Evolutionary conservation across 1,139 yeast species (phyloP).

Genomic region (Nakaseomyces sp.): DNA sequence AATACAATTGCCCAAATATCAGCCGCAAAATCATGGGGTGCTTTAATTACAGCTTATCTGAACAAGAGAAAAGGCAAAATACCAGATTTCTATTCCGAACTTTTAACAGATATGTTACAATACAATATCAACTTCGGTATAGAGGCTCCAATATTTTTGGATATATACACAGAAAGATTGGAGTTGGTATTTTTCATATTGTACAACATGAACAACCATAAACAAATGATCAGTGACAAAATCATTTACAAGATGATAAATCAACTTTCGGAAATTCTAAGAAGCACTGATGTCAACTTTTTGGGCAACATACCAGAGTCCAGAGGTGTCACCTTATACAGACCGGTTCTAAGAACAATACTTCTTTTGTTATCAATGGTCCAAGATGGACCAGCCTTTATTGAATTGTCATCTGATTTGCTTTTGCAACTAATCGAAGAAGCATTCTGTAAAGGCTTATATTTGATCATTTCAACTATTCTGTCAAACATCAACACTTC

Average conservation of each 20-base stretch:
- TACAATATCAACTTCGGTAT: conserved; percentile 47
- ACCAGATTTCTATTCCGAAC: conserved; percentile 35
- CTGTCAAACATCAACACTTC: conserved; percentile 41
- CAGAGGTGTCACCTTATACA: conserved; percentile 38
- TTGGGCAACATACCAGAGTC: conserved; percentile 35
- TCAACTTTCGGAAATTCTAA: conserved; percentile 32
- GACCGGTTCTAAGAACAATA: conserved; percentile 53
- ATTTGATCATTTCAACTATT: conserved; percentile 45
- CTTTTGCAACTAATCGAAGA: conserved; percentile 49
- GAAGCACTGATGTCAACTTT: conserved; percentile 41
- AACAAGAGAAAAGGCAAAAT: conserved; percentile 32
- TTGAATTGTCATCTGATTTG: conserved; percentile 44
- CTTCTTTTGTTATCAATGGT: conserved; percentile 42
- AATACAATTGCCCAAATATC: conserved; percentile 57
- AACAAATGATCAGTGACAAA: conserved; percentile 24
- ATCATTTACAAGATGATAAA: conserved; percentile 11
- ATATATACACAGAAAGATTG: conserved; percentile 51
- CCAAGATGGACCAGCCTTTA: conserved; percentile 35
- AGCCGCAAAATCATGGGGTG: conserved; percentile 71
- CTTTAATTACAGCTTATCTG: conserved; percentile 57
- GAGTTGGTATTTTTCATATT: conserved; percentile 63
- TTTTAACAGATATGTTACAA: conserved; percentile 44
- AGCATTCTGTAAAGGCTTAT: conserved; percentile 53
- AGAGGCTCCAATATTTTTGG: conserved; percentile 41
- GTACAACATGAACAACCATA: conserved; percentile 36